These are phyloP conservation scores for Uncinocarpus reesii DNA, from an alignment of 2,329 filamentous ascomycete species.

Conservation along the genomic window DNA sequence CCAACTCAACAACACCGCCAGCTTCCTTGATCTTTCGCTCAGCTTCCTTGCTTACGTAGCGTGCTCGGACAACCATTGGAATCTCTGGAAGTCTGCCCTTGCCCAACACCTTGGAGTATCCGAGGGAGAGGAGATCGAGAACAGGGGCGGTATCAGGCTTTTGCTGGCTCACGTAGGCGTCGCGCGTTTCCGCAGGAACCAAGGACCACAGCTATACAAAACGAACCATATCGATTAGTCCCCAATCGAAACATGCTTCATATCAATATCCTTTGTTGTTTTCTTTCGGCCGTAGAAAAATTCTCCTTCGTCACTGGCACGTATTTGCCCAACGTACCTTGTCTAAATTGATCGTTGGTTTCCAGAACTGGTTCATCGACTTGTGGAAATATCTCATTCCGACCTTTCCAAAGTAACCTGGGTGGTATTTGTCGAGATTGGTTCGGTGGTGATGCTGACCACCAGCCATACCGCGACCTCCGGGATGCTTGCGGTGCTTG, in stretches of 20 bases:
- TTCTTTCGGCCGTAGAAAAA: not conserved
- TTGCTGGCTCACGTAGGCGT: slow-evolving; percentile 71
- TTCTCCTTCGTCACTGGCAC: not conserved
- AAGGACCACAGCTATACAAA: slow-evolving; percentile 75
- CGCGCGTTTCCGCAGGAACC: slow-evolving; percentile 83
- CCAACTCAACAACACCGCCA: slow-evolving; percentile 89
- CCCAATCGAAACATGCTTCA: not conserved
- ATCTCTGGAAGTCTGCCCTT: slow-evolving; percentile 93
- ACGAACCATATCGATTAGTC: slow-evolving; percentile 4
- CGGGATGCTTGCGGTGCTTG: slow-evolving; percentile 91
- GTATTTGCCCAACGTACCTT: slow-evolving; percentile 55
- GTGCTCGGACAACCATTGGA: slow-evolving; percentile 85
- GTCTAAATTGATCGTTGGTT: slow-evolving; percentile 96
- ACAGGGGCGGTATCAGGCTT: slow-evolving; percentile 87
- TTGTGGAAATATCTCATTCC: slow-evolving; percentile 97
- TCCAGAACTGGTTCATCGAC: slow-evolving; percentile 93
- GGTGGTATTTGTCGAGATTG: slow-evolving; percentile 88
- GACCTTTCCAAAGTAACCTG: slow-evolving; percentile 98
- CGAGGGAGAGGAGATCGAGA: slow-evolving; percentile 91
- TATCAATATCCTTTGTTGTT: not conserved
- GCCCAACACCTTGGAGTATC: slow-evolving; percentile 97
- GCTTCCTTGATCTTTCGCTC: slow-evolving; percentile 99
- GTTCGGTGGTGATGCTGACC: slow-evolving; percentile 98
- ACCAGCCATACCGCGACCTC: slow-evolving; percentile 82
- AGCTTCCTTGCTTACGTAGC: slow-evolving; percentile 90